Base-by-base conservation (phyloP, 305 asterid species). In the Rubia occidens region DNA sequence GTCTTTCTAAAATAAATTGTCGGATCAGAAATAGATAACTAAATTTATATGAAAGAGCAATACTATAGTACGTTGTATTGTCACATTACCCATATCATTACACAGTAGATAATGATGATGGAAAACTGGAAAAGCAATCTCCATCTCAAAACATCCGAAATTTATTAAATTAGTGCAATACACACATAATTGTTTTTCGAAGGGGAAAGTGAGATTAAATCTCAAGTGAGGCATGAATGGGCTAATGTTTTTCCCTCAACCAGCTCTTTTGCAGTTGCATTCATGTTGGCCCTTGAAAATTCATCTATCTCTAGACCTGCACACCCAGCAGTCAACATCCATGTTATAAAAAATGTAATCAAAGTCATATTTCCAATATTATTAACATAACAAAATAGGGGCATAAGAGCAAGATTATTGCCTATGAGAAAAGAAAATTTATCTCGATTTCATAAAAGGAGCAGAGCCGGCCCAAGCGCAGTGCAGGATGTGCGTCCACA, bases 201-300 rank as follows among this genome's bases (percentile, higher is more conserved):
- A 14, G n/a, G 54, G 18, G 8, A 4, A 14, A 47, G 14, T 35
- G 60, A 8, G 60, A 54, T 54, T 8, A 54, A 51, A 51, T 51
- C 24, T 80, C 72, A 81, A n/a, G 67, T 60, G 64, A 89, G 88
- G 76, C 87, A 87, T 49, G 91, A 87, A 79, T 80, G 79, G 10
- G 97, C 96, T 74, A 87, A 69, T 64, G 86, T n/a, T 69, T 85
- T 87, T 76, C 89, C 97, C 74, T 85, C 97, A 17, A 71, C 64
- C 83, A 91, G 78, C 78, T 91, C 97, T 18, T 74, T 73, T 11
- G 94, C 88, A 8, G 84, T 76, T 8, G 83, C 85, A 37, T 87
- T 92, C 91, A 91, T 85, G 76, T 86, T 89, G 77, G 68, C 85
- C 85, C 85, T 91, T 0, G 96, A 91, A 69, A 86, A 79, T 55